Base-by-base conservation (phyloP, 768 basidiomycete genomes). In the Leccinum fibrillosum region DNA sequence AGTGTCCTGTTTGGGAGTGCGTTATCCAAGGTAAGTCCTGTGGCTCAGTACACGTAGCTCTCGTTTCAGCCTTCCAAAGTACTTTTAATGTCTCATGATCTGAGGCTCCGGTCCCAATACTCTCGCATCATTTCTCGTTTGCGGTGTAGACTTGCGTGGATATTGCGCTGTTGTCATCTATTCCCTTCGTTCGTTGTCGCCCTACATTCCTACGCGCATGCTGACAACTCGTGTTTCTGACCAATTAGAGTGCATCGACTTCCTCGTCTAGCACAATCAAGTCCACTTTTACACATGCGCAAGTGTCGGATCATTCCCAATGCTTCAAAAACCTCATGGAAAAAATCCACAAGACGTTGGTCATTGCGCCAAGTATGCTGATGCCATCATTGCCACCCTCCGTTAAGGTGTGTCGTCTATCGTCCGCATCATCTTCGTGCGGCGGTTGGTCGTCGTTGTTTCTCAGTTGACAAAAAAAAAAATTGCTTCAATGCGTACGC, bases 281-380 rank as follows among this genome's bases (percentile, higher is more conserved):
- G 28, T 53, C 66, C 32, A 64, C 66, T n/a, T 35, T 52, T 26
- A 55, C 56, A 28, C 34, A 26, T 19, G 52, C 49, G 32, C 47
- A 44, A 23, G 34, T 32, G 44, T 56, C 61, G 53, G 50, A 53
- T 49, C 30, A 55, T 50, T 61, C 68, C 17, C 58, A 66, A 57
- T 74, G 71, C 34, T 86, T 89, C 66, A 71, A 75, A 32, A 81
- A 82, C 19, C 73, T 90, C 15, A 77, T 88, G 25, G 72, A 79
- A n/a, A 83, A 78, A 59, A 90, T 92, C 53, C 88, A 91, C 65
- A 79, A 80, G 54, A 80, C 82, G 19, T 75, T 92, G 25, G 78
- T 82, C 5, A 78, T 90, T 63, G 79, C 80, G 13, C 88, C 89
- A 8, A 70, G 78, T 4, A 68, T 79, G 35, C 79, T 83, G 17